phyloP scores from a whole-genome alignment of 1,284 basidiomycete species.

The Pseudozyma hubeiensis region DNA sequence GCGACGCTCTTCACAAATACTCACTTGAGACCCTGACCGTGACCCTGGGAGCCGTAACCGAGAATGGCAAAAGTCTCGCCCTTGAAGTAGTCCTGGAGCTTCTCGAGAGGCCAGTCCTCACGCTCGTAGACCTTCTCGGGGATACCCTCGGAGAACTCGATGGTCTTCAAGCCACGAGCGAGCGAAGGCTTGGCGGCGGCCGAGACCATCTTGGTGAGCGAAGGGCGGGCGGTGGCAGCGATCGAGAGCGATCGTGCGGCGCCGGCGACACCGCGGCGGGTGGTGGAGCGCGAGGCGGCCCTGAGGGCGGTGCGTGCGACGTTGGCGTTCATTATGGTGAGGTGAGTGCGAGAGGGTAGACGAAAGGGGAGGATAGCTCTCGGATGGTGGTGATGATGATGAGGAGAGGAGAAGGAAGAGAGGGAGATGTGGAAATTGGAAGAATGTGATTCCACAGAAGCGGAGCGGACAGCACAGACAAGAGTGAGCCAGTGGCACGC shows the following conservation, averaged over 20 bases:
- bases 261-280: slow-evolving; percentile 36
- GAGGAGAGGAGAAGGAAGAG: slow-evolving; percentile 1
- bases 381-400: slow-evolving; percentile 2
- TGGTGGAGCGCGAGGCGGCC: slow-evolving; percentile 49
- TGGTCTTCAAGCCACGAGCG: slow-evolving; percentile 84
- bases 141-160: slow-evolving; percentile 89
- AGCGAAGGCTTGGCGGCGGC: slow-evolving; percentile 49
- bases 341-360: not conserved
- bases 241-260: slow-evolving; percentile 51
- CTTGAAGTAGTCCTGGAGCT: slow-evolving; percentile 96
- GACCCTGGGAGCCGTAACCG: slow-evolving; percentile 95
- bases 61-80: slow-evolving; percentile 93
- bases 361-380: not conserved
- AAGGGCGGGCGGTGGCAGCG: slow-evolving; percentile 45
- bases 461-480: not conserved
- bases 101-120: slow-evolving; percentile 95
- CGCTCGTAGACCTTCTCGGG: slow-evolving; percentile 98
- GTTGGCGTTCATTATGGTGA: slow-evolving; percentile 49
- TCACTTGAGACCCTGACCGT: slow-evolving; percentile 93
- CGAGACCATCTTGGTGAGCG: slow-evolving; percentile 43
- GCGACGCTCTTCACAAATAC: slow-evolving; percentile 6
- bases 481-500: not conserved
- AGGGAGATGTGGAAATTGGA: not conserved
- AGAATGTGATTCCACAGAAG: not conserved
- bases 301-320: slow-evolving; percentile 52